A percentile compares a stretch with the other conserved stretches of the same genome.
These are phyloP conservation scores for Reutealis trisperma DNA, from an alignment of 345 rosid genomes.

Conservation along the genomic window DNA sequence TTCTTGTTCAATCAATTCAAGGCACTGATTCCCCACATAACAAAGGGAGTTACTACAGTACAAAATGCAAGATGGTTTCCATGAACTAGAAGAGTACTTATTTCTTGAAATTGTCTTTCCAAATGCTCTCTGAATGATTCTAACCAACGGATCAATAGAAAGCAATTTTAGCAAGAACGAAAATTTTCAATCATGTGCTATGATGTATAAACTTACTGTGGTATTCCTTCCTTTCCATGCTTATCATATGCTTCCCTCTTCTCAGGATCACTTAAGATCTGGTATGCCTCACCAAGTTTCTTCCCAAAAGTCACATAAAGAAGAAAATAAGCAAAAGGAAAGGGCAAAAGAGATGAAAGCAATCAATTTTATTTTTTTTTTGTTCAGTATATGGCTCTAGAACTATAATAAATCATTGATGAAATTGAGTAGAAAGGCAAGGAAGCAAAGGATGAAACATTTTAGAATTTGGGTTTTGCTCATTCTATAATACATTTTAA, in stretches of 20 bases:
- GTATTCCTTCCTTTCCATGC: slow-evolving; percentile 77
- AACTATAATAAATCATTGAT: neutral
- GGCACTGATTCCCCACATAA: neutral
- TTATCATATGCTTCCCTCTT: slow-evolving; percentile 86
- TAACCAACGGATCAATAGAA: neutral
- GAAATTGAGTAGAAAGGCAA: neutral
- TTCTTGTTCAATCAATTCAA: neutral
- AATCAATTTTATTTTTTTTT: neutral
- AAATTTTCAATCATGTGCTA: neutral
- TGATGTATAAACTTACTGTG: slow-evolving; percentile 54
- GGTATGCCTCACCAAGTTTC: slow-evolving; percentile 96
- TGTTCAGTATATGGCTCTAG: neutral
- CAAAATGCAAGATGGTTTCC: neutral
- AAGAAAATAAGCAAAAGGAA: slow-evolving; percentile 21
- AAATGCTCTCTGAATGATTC: neutral
- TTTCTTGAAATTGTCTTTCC: neutral
- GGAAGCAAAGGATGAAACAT: neutral
- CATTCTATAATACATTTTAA: neutral
- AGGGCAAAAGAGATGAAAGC: neutral
- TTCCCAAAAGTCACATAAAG: slow-evolving; percentile 32
- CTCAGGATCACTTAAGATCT: slow-evolving; percentile 84
- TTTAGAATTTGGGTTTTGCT: neutral
- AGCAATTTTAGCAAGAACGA: neutral
- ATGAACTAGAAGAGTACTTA: neutral
- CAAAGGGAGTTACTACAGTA: neutral